These are phyloP conservation scores for Cryoendolithus antarcticus DNA, from an alignment of 2,329 filamentous ascomycete species.

Conservation along the genomic window DNA sequence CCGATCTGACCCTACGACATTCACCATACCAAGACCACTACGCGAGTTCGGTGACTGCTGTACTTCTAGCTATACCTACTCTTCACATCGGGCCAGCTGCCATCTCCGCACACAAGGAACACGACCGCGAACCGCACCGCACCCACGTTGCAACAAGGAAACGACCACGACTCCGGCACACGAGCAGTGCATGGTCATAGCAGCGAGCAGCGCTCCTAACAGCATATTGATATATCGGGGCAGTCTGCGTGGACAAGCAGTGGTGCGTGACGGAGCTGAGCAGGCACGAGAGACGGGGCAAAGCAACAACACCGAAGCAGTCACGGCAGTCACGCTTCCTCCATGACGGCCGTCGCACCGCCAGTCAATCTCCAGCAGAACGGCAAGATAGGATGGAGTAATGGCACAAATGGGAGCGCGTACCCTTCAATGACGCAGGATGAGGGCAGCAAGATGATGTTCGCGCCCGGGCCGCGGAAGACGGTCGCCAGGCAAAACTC, in stretches of 20 bases:
- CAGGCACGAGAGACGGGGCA: background rate
- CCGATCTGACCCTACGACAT: too few species aligned
- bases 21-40: too few species aligned
- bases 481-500: slow-evolving; percentile 78
- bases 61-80: too few species aligned
- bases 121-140: too few species aligned
- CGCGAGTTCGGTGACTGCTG: too few species aligned
- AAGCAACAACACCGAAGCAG: background rate
- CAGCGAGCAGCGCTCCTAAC: too few species aligned
- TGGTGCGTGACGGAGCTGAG: slow-evolving; percentile 1
- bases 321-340: slow-evolving; percentile 1
- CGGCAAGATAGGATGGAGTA: slow-evolving; percentile 44
- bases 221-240: too few species aligned
- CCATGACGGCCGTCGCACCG: slow-evolving; percentile 56
- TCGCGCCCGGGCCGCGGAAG: slow-evolving; percentile 61
- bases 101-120: too few species aligned
- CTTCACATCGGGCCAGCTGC: too few species aligned
- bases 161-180: too few species aligned
- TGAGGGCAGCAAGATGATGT: slow-evolving; percentile 74
- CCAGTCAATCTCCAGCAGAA: slow-evolving; percentile 50
- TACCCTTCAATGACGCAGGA: slow-evolving; percentile 66
- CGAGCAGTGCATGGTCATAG: too few species aligned
- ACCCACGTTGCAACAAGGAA: too few species aligned
- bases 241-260: background rate
- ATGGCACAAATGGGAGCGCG: slow-evolving; percentile 46